Percentiles rank a stretch among this genome's conserved stretches.
Conservation (phyloP, 768 basidiomycete species). For the Strobilomyces echinocephalus region DNA sequence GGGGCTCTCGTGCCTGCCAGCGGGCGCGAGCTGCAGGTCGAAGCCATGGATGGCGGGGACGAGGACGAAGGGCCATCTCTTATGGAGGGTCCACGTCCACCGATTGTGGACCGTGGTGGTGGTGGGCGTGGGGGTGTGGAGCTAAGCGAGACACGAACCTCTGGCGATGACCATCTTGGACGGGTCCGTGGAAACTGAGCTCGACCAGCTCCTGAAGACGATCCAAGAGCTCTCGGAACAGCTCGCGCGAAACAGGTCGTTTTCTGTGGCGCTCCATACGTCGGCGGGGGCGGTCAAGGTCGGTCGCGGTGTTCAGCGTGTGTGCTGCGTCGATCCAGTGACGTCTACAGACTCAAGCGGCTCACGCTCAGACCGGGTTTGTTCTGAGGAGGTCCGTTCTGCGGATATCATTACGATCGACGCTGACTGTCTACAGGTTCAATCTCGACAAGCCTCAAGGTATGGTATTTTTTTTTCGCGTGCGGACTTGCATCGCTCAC, state of each 20-base stretch:
- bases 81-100: conserved; percentile 15
- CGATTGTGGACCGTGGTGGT: conserved; percentile 17
- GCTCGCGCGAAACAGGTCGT: conserved; percentile 69
- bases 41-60: conserved; percentile 6
- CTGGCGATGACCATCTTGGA: conserved; percentile 53
- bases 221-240: conserved; percentile 82
- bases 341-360: conserved; percentile 66
- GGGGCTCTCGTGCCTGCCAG: conserved; percentile 6
- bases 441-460: conserved; percentile 88
- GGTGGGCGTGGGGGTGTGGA: neutral
- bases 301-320: conserved; percentile 11
- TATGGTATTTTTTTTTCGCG: too few relatives aligned
- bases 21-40: conserved; percentile 6
- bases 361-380: conserved; percentile 89
- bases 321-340: neutral
- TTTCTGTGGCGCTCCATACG: conserved; percentile 67
- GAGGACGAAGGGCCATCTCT: neutral
- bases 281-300: conserved; percentile 81
- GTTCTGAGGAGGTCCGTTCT: conserved; percentile 62
- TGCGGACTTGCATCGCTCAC: neutral
- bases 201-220: conserved; percentile 57
- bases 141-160: neutral
- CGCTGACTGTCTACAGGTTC: conserved; percentile 42
- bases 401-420: neutral
- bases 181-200: conserved; percentile 47